Evolutionary conservation across 2,329 filamentous ascomycete genomes (phyloP), one percentile per base, ranked within the genome.

Genomic region (Colletotrichum camelliae): DNA sequence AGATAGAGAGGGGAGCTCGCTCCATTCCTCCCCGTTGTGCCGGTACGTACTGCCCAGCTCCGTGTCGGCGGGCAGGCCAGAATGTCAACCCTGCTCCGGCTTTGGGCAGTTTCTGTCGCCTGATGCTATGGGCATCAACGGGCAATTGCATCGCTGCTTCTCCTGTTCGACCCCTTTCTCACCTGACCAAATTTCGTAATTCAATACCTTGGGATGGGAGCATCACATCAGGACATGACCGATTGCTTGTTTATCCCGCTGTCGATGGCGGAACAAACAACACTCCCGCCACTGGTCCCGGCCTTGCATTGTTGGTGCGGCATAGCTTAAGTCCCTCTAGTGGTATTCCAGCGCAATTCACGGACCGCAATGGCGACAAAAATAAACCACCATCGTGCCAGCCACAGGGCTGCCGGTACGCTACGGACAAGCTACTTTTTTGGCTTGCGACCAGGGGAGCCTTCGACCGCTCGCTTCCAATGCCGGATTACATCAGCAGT

Each of bases 361-460:
- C 52, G 33, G 52, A 29, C 24, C 24, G 71, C 43, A 67, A 21
- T 43, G 24, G 24, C 18, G 29, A 27, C 52, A 35, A 70, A 65
- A 74, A 60, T 74, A 74, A 48, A 48, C 48, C n/a, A 52, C 43
- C n/a, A 24, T 21, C 43, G 43, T 52, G 43, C 43, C 55, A 74
- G 67, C 71, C 67, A 65, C 71, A 37, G 35, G 10, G 43, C 67
- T 58, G 67, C 67, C 71, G 71, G 71, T 70, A 65, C 58, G 71
- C 58, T 70, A 66, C 52, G 35, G 35, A 67, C 61, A 37, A 27
- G 61, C 69, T 66, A 43, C 68, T 66, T 58, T 31, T 58, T 68
- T 57, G 52, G 52, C 52, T 60, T 15, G 66, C 16, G 21, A 16
- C 66, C 68, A 35, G 33, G 35, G 67, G 37, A 48, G 1, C 37